phyloP scores from a whole-genome alignment of 371 early-diverging fungal genomes.

The Lichtheimia ramosa region DNA sequence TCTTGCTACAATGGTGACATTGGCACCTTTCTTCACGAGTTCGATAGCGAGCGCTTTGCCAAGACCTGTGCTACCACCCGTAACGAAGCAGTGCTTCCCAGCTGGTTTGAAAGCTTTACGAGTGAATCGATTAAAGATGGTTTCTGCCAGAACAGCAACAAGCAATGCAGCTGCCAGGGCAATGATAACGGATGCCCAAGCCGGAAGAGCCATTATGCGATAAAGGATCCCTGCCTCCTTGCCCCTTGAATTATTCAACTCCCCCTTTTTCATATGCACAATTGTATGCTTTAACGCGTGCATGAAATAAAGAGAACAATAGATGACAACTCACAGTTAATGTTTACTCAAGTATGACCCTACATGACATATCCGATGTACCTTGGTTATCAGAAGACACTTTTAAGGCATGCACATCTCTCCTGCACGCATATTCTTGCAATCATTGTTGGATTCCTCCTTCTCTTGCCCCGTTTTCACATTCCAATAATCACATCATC shows the following conservation, averaged over 20 bases:
- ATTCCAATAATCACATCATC: too few species aligned
- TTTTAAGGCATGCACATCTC: background rate
- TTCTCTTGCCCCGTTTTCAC: background rate
- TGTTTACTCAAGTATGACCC: background rate
- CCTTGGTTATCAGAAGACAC: too few species aligned
- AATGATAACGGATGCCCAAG: constrained; percentile 38
- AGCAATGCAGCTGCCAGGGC: constrained; percentile 24
- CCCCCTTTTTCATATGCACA: background rate
- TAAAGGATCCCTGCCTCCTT: background rate
- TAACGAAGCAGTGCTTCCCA: constrained; percentile 78
- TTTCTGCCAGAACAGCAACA: constrained; percentile 19
- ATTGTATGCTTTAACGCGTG: background rate
- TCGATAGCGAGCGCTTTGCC: constrained; percentile 82
- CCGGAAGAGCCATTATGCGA: constrained; percentile 33
- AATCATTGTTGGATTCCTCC: background rate
- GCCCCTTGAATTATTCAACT: background rate
- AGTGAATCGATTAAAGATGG: constrained; percentile 20
- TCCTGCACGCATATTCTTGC: background rate
- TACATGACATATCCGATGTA: background rate
- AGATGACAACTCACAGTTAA: background rate
- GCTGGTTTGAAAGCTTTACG: constrained; percentile 38
- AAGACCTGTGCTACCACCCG: constrained; percentile 93
- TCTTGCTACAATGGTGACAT: constrained; percentile 87
- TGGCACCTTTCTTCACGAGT: constrained; percentile 70
- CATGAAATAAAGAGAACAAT: background rate